Conservation (phyloP, 257 asterid species). For the Vinca minor region DNA sequence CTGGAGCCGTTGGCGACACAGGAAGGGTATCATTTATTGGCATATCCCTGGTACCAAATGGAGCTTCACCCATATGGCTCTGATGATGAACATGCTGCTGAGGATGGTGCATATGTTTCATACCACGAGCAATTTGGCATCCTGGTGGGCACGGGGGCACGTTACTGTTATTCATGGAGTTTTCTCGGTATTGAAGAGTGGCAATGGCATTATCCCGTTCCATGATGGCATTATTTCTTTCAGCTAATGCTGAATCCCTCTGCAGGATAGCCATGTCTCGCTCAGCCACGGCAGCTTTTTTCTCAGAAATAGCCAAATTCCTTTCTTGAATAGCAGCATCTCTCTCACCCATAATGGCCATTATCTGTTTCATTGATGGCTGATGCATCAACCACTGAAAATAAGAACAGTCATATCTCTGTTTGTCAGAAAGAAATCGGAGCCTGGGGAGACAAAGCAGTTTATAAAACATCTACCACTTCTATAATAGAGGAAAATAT, state of each 20-base stretch:
- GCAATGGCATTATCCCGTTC: conserved; percentile 90
- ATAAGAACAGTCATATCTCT: conserved; percentile 1
- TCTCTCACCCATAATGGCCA: conserved; percentile 85
- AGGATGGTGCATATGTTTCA: conserved; percentile 73
- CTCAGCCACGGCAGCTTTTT: conserved; percentile 81
- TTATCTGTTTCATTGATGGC: conserved; percentile 94
- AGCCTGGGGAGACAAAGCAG: too few species aligned
- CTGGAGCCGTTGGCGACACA: conserved; percentile 34
- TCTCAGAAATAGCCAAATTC: conserved; percentile 80
- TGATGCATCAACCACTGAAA: conserved; percentile 94
- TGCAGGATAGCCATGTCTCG: conserved; percentile 85
- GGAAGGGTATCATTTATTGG: conserved; percentile 43
- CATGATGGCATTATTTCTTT: conserved; percentile 70
- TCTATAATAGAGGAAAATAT: neutral
- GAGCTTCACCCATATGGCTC: conserved; percentile 45
- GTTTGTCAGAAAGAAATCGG: neutral
- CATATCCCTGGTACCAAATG: conserved; percentile 37
- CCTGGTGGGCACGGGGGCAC: conserved; percentile 62
- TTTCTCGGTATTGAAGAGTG: conserved; percentile 67
- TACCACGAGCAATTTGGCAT: conserved; percentile 61
- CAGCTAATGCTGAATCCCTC: conserved; percentile 78
- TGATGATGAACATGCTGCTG: conserved; percentile 51
- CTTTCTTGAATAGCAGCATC: conserved; percentile 96
- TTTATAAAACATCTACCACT: neutral
- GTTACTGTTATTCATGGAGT: conserved; percentile 35